Base-by-base conservation (phyloP, 129 eudicot species). In the Pulicaria dysenterica region DNA sequence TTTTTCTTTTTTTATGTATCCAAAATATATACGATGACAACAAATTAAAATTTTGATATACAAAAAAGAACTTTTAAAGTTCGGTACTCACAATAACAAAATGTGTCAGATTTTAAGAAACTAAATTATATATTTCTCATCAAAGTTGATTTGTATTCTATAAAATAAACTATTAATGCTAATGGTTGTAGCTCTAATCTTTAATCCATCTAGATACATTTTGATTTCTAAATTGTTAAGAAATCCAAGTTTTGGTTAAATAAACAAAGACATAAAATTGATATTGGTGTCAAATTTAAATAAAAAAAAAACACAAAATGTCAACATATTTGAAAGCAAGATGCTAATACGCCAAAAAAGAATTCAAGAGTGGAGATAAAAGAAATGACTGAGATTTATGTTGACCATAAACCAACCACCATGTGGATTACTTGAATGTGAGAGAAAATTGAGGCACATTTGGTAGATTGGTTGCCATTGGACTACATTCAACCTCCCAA, bases 401-500 rank as follows among this genome's bases (percentile, higher is more conserved):
- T 76, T 76, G 74, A 76, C 79, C 73, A 55, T 36, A 44, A 56
- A 56, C 66, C 80, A 76, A 67, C 72, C 55, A 56, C 80, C 80
- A 75, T 56, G 80, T 75, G 80, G 65, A 75, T 66, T 53, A 75
- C 80, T 75, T 75, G 73, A 75, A 75, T 66, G 58, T 75, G 80
- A 55, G 8, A 43, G 80, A 75, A 75, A 75, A 31, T 8, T 6
- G 55, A 65, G 50, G 73, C 73, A 75, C 66, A 56, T 66, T 67
- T 75, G 79, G 74, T 75, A 66, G 80, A 66, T 75, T 75, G 74
- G 80, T 66, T 67, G 80, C 38, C 74, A 75, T 75, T 55, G 80
- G 73, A 75, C 67, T 44, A 75, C 68, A 49, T 72, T 44, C 56
- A 67, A 45, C 67, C 31, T 24, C 2, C 31, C 31, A 24, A 24